Percentiles rank a stretch among this genome's conserved stretches.
These are phyloP conservation scores for Pythium insidiosum DNA, from an alignment of 352 stramenopile species.

Conservation along the genomic window DNA sequence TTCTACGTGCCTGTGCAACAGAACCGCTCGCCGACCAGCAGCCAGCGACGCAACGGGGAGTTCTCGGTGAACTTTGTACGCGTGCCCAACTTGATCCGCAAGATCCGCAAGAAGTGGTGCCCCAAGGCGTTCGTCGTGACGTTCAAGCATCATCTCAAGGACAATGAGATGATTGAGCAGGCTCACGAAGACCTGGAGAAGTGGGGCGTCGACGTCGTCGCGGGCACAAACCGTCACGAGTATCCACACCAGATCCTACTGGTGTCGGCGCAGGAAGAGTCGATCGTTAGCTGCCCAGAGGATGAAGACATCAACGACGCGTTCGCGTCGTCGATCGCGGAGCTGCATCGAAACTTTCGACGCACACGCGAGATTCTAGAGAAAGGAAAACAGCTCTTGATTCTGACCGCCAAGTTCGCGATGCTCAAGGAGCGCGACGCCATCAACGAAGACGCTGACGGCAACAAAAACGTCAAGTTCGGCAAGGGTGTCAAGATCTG, in stretches of 20 bases:
- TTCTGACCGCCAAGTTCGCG: conserved; percentile 82
- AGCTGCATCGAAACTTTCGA: conserved; percentile 72
- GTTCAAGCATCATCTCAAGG: conserved; percentile 67
- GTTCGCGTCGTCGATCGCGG: conserved; percentile 62
- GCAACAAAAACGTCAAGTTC: conserved; percentile 85
- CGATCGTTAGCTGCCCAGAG: conserved; percentile 63
- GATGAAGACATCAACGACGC: conserved; percentile 77
- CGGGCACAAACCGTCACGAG: conserved; percentile 37
- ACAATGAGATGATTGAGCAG: conserved; percentile 58
- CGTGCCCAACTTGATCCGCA: conserved; percentile 70
- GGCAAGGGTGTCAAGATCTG: conserved; percentile 69
- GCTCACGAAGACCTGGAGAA: conserved; percentile 69
- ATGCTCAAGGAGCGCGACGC: conserved; percentile 84
- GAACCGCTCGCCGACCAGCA: conserved; percentile 3
- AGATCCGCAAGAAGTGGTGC: conserved; percentile 76
- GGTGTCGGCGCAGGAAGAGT: conserved; percentile 75
- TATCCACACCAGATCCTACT: conserved; percentile 61
- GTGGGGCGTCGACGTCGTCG: conserved; percentile 76
- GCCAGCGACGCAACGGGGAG: conserved; percentile 23
- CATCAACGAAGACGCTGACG: conserved; percentile 79
- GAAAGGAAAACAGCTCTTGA: conserved; percentile 67
- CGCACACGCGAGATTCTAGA: conserved; percentile 65
- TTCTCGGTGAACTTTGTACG: conserved; percentile 79
- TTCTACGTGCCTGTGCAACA: conserved; percentile 56
- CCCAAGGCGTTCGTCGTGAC: conserved; percentile 75